Conservation (phyloP, 805 yeast species). For the Ogataea trehalophila region DNA sequence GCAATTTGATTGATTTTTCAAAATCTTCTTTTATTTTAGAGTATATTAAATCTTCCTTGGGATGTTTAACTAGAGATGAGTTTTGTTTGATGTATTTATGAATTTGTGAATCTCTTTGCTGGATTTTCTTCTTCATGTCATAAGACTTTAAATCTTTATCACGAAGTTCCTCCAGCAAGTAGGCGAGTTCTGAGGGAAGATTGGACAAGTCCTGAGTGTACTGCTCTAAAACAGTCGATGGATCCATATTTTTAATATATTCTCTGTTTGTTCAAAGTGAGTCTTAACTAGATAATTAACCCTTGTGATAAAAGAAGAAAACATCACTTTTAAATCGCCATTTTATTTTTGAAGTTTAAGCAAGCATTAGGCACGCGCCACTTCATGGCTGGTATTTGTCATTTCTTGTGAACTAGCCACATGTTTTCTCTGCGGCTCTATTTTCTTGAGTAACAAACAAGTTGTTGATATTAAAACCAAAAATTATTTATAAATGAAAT, state of each 20-base stretch:
- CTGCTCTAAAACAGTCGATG: constrained; percentile 77
- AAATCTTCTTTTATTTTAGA: constrained; percentile 67
- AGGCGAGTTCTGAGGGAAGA: constrained; percentile 81
- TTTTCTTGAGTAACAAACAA: too few species aligned
- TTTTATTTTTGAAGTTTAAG: too few species aligned
- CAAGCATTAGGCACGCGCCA: too few species aligned
- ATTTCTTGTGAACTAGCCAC: too few species aligned
- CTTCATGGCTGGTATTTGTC: too few species aligned
- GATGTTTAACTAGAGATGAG: constrained; percentile 76
- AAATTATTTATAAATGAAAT: too few species aligned
- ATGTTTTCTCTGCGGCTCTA: too few species aligned
- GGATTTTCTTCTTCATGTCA: constrained; percentile 62
- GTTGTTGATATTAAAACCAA: too few species aligned
- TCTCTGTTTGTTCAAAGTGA: neutral
- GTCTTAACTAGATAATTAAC: neutral
- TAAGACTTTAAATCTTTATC: constrained; percentile 60
- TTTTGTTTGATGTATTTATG: constrained; percentile 79
- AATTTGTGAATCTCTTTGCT: constrained; percentile 69
- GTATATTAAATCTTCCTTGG: constrained; percentile 68
- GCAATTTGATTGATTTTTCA: constrained; percentile 53
- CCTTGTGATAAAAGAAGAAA: too few species aligned
- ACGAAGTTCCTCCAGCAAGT: constrained; percentile 72
- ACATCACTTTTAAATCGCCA: too few species aligned
- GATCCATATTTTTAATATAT: constrained; percentile 55
- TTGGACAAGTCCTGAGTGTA: constrained; percentile 62